These are phyloP conservation scores for Ampelocalamus luodianensis DNA, from an alignment of 176 grass and related monocot genomes.

Conservation along the genomic window DNA sequence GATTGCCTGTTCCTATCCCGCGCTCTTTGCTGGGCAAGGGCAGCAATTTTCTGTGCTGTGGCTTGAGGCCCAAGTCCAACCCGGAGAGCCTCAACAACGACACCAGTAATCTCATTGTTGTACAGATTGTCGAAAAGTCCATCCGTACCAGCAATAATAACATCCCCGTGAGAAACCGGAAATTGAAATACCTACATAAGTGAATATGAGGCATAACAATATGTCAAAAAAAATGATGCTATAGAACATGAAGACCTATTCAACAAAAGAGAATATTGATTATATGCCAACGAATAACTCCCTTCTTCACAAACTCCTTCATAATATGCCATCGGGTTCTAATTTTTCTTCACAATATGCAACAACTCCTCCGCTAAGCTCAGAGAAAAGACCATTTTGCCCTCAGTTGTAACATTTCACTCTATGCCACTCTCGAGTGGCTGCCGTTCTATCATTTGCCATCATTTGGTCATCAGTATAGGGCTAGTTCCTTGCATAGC, in stretches of 20 bases:
- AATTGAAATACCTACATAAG: slow-evolving; percentile 69
- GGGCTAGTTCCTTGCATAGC: no score
- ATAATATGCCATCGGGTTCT: no score
- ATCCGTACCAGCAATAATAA: slow-evolving; percentile 91
- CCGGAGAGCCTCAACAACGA: slow-evolving; percentile 79
- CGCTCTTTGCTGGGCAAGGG: slow-evolving; percentile 87
- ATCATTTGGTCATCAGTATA: no score
- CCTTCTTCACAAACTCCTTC: no score
- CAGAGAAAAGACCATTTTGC: no score
- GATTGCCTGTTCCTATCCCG: slow-evolving; percentile 85
- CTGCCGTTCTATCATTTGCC: no score
- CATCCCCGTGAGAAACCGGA: slow-evolving; percentile 71
- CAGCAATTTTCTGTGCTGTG: slow-evolving; percentile 89
- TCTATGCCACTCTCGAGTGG: no score
- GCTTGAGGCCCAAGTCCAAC: slow-evolving; percentile 66
- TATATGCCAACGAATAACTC: no score
- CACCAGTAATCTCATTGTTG: slow-evolving; percentile 76
- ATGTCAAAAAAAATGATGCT: background rate
- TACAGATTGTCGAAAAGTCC: slow-evolving; percentile 97
- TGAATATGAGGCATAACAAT: background rate
- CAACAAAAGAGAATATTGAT: no score
- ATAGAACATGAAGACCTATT: background rate
- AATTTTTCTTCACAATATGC: no score
- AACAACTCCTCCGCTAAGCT: no score
- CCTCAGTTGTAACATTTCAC: no score